Conservation (phyloP, 345 rosid species). For the Noccaea caerulescens region DNA sequence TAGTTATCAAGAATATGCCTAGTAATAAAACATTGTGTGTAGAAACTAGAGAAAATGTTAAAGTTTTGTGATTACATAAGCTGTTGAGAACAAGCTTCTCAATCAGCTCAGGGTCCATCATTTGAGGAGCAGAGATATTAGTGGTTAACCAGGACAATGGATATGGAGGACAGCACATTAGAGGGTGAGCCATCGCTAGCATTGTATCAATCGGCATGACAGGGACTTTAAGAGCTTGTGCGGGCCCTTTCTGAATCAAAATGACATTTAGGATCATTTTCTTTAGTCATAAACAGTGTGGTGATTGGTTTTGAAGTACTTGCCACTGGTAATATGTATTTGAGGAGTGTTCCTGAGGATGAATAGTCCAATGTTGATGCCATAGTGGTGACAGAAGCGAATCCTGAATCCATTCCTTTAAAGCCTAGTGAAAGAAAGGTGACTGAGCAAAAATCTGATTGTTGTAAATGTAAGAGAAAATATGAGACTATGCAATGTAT, state of each 20-base stretch:
- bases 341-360: conserved; percentile 69
- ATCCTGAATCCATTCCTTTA: conserved; percentile 67
- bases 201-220: conserved; percentile 66
- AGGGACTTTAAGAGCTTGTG: conserved; percentile 63
- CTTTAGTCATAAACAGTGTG: neutral
- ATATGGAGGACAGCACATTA: conserved; percentile 71
- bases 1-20: neutral
- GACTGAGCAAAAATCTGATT: neutral
- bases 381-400: conserved; percentile 66
- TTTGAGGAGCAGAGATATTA: conserved; percentile 68
- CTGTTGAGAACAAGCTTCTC: conserved; percentile 72
- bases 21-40: neutral
- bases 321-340: conserved; percentile 75
- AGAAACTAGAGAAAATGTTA: conserved; percentile 16
- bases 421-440: conserved; percentile 47
- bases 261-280: conserved; percentile 24
- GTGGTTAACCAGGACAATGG: conserved; percentile 60
- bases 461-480: neutral
- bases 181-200: conserved; percentile 62
- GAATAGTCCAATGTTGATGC: conserved; percentile 83
- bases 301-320: conserved; percentile 44
- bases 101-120: conserved; percentile 67
- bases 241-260: conserved; percentile 64
- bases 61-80: conserved; percentile 54
- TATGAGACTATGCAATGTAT: neutral